Conservation (phyloP, 768 basidiomycete genomes). For the Phylloporus sp. region DNA sequence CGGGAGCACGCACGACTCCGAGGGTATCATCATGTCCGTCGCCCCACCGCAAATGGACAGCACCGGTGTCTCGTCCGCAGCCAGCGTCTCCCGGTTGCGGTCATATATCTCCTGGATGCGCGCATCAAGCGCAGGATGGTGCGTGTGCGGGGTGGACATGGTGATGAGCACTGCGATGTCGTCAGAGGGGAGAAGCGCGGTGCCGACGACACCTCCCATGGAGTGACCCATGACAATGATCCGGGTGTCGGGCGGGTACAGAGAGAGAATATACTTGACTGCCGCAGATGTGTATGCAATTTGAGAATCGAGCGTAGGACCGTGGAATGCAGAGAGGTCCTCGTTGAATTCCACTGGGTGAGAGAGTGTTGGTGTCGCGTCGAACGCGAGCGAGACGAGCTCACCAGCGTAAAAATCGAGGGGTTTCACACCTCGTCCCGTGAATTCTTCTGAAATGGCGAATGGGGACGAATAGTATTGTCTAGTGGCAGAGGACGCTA, state of each 20-base stretch:
- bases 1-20: constrained; percentile 78
- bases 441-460: constrained; percentile 51
- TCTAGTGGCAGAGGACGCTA: constrained; percentile 85
- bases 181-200: constrained; percentile 64
- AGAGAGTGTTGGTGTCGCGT: background rate
- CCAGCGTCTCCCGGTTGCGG: constrained; percentile 39
- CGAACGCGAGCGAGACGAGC: constrained; percentile 15
- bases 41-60: constrained; percentile 90
- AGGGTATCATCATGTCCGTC: constrained; percentile 87
- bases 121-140: constrained; percentile 84
- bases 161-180: constrained; percentile 80
- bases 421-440: constrained; percentile 42
- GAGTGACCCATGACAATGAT: constrained; percentile 89
- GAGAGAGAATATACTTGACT: constrained; percentile 73
- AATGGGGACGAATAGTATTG: constrained; percentile 71
- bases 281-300: constrained; percentile 68
- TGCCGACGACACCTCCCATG: constrained; percentile 94
- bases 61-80: constrained; percentile 55
- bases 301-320: constrained; percentile 80
- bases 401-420: constrained; percentile 86
- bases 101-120: constrained; percentile 74
- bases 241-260: constrained; percentile 59
- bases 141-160: constrained; percentile 91
- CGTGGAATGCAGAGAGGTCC: constrained; percentile 94
- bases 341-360: constrained; percentile 85